Evolutionary conservation across 2,329 filamentous ascomycete genomes (phyloP).

Genomic region (Fusarium keratoplasticum): DNA sequence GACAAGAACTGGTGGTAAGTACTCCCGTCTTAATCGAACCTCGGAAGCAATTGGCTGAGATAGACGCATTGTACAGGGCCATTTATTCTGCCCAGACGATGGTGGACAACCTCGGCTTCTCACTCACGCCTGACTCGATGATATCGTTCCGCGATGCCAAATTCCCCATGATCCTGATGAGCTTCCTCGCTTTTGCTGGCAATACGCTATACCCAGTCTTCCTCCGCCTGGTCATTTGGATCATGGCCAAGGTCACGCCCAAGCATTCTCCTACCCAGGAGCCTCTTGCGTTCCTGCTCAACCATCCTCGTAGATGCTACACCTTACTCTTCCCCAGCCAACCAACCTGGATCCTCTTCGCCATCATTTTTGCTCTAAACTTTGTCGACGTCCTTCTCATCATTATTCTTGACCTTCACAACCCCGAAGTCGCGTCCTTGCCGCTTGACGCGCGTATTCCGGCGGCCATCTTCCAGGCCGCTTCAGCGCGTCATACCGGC

Average conservation of each 20-base stretch:
- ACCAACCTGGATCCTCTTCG: conserved; percentile 69
- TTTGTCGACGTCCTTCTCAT: conserved; percentile 67
- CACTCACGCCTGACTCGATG: conserved; percentile 66
- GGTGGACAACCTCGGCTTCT: conserved; percentile 63
- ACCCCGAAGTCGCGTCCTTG: conserved; percentile 55
- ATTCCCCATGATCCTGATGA: conserved; percentile 59
- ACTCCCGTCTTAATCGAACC: rapidly evolving
- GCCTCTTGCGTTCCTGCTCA: conserved; percentile 66
- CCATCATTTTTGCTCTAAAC: conserved; percentile 63
- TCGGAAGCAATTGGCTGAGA: not conserved
- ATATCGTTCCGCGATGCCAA: conserved; percentile 58
- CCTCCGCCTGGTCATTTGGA: conserved; percentile 68
- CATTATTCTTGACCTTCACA: conserved; percentile 61
- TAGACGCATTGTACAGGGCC: conserved; percentile 48
- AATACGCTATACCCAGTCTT: conserved; percentile 69
- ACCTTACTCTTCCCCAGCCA: conserved; percentile 69
- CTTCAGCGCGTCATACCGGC: conserved; percentile 58
- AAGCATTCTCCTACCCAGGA: conserved; percentile 52
- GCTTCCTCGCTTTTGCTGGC: conserved; percentile 61
- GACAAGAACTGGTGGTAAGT: conserved; percentile 61
- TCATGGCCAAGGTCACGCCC: conserved; percentile 59
- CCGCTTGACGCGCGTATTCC: conserved; percentile 57
- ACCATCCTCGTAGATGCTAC: conserved; percentile 72
- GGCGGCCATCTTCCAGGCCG: conserved; percentile 69
- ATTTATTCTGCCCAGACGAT: conserved; percentile 64